phyloP scores from a whole-genome alignment of 495 filamentous ascomycete species.

The Tuber microsphaerosporum region DNA sequence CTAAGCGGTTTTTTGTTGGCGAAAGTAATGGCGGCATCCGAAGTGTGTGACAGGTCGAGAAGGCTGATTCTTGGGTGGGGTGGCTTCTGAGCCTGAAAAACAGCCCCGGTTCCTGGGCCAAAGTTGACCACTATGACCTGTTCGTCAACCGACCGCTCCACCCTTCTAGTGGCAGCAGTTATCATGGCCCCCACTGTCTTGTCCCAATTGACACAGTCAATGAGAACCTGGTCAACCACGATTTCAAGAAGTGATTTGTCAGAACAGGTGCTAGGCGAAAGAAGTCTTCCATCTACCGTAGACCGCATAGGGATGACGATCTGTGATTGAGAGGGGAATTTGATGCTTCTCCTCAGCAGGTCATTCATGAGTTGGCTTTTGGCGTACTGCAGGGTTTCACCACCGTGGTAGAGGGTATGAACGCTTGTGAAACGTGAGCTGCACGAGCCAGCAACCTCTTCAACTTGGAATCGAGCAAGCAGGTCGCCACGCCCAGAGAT shows the following conservation, averaged over 20 bases:
- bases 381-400: conserved; percentile 17
- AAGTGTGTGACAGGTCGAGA: conserved; percentile 27
- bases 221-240: conserved; percentile 55
- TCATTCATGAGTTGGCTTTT: conserved; percentile 14
- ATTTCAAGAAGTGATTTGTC: conserved; percentile 47
- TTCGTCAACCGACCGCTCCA: conserved; percentile 2
- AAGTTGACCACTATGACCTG: conserved; percentile 27
- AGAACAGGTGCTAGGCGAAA: conserved; percentile 46
- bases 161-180: conserved; percentile 12
- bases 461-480: conserved; percentile 28
- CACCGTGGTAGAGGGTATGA: conserved; percentile 31
- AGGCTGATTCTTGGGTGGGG: conserved; percentile 28
- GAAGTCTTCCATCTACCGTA: conserved; percentile 49
- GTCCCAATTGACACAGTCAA: conserved; percentile 53
- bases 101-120: conserved; percentile 26
- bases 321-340: conserved; percentile 46
- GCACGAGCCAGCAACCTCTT: conserved; percentile 22
- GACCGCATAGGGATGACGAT: conserved; percentile 56
- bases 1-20: conserved; percentile 21
- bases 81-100: conserved; percentile 31
- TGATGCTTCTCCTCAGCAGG: conserved; percentile 14
- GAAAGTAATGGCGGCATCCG: conserved; percentile 18
- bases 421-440: conserved; percentile 30
- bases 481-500: conserved; percentile 31
- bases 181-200: conserved; percentile 49